Percentiles rank a stretch among this genome's conserved stretches.
phyloP scores from a whole-genome alignment of 306 rosid genomes.

The Acacia crassicarpa region DNA sequence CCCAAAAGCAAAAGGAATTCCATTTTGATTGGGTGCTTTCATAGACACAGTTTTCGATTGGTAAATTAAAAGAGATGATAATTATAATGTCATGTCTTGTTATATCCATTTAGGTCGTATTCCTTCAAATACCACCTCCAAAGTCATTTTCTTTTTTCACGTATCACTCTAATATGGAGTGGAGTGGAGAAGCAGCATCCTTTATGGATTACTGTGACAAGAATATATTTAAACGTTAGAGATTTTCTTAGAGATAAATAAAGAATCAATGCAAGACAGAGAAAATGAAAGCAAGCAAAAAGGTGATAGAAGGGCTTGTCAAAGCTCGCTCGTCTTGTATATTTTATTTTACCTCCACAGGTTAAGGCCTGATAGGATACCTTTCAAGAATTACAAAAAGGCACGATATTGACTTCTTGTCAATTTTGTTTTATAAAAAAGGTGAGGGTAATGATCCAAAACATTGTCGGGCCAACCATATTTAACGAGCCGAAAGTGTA shows the following conservation, averaged over 20 bases:
- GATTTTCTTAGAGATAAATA: neutral
- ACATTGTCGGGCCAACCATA: neutral
- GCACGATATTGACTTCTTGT: neutral
- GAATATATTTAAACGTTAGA: neutral
- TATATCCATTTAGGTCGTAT: neutral
- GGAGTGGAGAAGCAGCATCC: neutral
- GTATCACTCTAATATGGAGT: neutral
- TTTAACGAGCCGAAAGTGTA: neutral
- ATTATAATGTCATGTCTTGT: neutral
- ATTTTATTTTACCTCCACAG: neutral
- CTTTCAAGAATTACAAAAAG: neutral
- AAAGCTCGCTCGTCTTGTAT: neutral
- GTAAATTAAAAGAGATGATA: neutral
- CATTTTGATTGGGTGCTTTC: neutral
- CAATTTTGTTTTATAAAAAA: too few relatives aligned
- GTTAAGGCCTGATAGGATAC: neutral
- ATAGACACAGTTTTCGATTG: neutral
- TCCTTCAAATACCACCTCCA: neutral
- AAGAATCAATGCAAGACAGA: neutral
- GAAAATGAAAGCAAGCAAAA: neutral
- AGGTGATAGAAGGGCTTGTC: neutral
- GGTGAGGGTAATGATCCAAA: neutral
- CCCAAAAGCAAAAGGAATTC: neutral
- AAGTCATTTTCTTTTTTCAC: neutral
- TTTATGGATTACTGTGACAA: neutral